These are phyloP conservation scores for Glebionis coronaria DNA, from an alignment of 129 eudicot species.

Conservation along the genomic window DNA sequence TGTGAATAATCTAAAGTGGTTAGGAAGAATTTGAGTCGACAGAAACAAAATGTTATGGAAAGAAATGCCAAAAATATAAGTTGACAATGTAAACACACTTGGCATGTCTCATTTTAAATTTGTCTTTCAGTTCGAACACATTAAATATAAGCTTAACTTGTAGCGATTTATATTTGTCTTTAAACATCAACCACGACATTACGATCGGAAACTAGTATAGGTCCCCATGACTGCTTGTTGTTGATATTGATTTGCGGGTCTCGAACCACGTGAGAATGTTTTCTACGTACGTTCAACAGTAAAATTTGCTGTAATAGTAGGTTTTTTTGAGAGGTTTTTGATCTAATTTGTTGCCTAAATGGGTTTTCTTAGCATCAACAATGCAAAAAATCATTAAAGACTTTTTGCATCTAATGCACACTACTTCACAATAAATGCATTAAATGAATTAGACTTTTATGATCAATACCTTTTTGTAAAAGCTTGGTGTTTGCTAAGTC, in stretches of 20 bases:
- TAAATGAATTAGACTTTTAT: no score
- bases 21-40: slow-evolving; percentile 26
- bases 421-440: no score
- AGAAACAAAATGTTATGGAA: slow-evolving; percentile 31
- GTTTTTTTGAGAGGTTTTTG: no score
- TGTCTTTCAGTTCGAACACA: slow-evolving; percentile 24
- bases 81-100: slow-evolving; percentile 31
- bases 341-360: no score
- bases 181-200: slow-evolving; percentile 32
- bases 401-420: no score
- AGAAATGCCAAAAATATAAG: slow-evolving; percentile 25
- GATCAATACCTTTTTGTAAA: no score
- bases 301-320: background rate
- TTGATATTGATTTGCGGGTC: slow-evolving; percentile 39
- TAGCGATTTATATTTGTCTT: slow-evolving; percentile 22
- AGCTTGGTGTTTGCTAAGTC: no score
- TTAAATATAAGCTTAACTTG: slow-evolving; percentile 24
- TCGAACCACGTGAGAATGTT: slow-evolving; percentile 30
- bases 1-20: slow-evolving; percentile 14
- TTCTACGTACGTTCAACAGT: background rate
- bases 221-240: slow-evolving; percentile 21
- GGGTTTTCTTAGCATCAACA: no score
- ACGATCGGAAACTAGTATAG: slow-evolving; percentile 11
- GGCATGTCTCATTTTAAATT: slow-evolving; percentile 14
- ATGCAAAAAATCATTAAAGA: no score